Evolutionary conservation across 108 stramenopile species (phyloP).

Genomic region (Parietichytrium sp.): DNA sequence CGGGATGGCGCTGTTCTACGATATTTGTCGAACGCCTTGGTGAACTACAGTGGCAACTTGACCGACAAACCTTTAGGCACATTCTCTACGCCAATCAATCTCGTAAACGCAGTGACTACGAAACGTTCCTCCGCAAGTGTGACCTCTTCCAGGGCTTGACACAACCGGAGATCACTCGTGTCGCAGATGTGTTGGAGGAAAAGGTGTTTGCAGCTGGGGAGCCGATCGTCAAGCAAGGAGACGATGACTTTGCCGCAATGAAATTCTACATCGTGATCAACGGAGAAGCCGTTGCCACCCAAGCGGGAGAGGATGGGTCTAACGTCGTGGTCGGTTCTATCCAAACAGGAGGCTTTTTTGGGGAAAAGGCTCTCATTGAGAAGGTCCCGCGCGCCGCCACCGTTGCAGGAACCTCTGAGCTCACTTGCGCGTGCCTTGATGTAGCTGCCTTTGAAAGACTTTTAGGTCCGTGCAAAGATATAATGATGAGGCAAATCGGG

Average conservation of each 20-base stretch:
- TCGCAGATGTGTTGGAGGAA: slow-evolving; percentile 32
- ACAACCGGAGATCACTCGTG: slow-evolving; percentile 43
- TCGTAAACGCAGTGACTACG: slow-evolving; percentile 67
- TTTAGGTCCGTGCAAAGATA: slow-evolving; percentile 1
- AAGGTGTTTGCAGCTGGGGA: background rate
- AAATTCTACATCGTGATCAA: slow-evolving; percentile 16
- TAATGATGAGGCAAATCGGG: background rate
- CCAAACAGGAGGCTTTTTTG: slow-evolving; percentile 14
- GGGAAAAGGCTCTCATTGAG: slow-evolving; percentile 36
- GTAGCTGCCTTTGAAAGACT: slow-evolving; percentile 23
- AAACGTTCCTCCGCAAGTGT: slow-evolving; percentile 65
- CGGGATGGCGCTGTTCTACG: background rate
- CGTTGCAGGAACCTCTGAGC: background rate
- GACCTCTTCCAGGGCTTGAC: slow-evolving; percentile 67
- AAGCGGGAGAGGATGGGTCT: background rate
- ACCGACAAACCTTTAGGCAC: slow-evolving; percentile 73
- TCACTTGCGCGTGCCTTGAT: slow-evolving; percentile 9
- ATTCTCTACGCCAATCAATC: slow-evolving; percentile 65
- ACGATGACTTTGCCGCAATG: background rate
- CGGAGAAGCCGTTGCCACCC: background rate
- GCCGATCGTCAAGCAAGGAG: background rate
- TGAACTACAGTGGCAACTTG: slow-evolving; percentile 60
- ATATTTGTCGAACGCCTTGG: background rate
- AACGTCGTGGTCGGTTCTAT: background rate
- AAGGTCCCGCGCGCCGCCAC: slow-evolving; percentile 1